Evolutionary conservation across 148 eudicot genomes (phyloP), one percentile per base, ranked within the genome.

Genomic region (Arbutus unedo): DNA sequence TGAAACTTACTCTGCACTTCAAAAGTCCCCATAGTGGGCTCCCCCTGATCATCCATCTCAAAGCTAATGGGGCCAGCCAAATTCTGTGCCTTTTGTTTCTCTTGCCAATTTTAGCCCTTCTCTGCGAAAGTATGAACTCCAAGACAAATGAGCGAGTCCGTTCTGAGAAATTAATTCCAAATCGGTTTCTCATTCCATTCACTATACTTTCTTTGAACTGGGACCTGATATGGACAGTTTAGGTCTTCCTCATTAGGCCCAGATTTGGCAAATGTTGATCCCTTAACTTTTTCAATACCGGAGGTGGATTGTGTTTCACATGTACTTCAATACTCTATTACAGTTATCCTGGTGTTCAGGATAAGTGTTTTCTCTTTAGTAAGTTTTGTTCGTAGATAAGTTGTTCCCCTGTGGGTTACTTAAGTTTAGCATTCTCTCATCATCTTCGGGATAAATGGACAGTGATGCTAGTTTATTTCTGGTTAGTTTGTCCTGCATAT

Each of bases 241-340:
- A 16, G 71, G 11, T 66, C 71, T 25, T 3, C 43, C 11, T 66
- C 43, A 66, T 66, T 66, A 66, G 43, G 43, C 41, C 71, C 6
- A 0, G 71, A 9, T 66, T 66, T 25, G 43, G 43, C 5, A 25
- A 25, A 0, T 25, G 15, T 66, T 66, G 71, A 66, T 66, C 71
- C 71, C 16, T 66, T 66, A 25, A 64, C 31, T 1, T 64, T 23
- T 8, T 64, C 70, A 60, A 64, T 64, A 23, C 70, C 70, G 3
- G 43, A 66, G 71, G 43, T 66, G 71, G 71, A 66, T 62, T 41
- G 47, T 70, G 74, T 41, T 38, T 41, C 47, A 70, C 74, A 70
- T 70, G n/a, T 14, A 41, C 19, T 70, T 70, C 0, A 6, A 70
- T 11, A 70, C n/a, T 47, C 53, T 19, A 47, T 47, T 47, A 23